A percentile compares a stretch with the other conserved stretches of the same genome.
These are phyloP conservation scores for Colletotrichum sublineola DNA, from an alignment of 2,329 filamentous ascomycete genomes.

Conservation along the genomic window DNA sequence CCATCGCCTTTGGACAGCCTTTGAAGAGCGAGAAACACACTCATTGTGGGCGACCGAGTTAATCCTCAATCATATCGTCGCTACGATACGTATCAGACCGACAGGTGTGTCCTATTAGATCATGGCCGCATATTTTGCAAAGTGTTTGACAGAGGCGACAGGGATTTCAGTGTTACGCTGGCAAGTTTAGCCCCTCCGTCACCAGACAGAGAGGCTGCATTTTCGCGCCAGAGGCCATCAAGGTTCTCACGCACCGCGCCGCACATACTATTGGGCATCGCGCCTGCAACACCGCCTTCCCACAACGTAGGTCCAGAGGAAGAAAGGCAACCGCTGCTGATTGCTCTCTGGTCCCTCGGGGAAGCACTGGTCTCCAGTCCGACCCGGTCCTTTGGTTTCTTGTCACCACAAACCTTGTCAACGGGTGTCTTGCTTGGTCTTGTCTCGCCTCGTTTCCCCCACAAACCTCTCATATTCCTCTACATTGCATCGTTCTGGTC, in stretches of 20 bases:
- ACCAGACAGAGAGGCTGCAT: conserved; percentile 38
- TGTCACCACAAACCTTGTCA: conserved; percentile 21
- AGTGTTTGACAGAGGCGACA: conserved; percentile 34
- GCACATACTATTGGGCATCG: conserved; percentile 23
- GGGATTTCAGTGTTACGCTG: conserved; percentile 39
- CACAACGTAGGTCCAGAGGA: conserved; percentile 17
- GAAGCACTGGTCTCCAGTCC: conserved; percentile 13
- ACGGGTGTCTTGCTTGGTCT: conserved; percentile 22
- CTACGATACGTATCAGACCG: not conserved
- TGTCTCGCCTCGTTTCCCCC: conserved; percentile 9
- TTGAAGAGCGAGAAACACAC: not conserved
- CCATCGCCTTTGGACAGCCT: not conserved
- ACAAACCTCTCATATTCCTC: conserved; percentile 16
- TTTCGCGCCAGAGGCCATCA: conserved; percentile 41
- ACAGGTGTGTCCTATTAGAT: conserved; percentile 31
- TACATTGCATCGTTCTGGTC: conserved; percentile 6
- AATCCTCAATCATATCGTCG: conserved; percentile 14
- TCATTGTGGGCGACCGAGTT: conserved; percentile 7
- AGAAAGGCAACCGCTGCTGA: conserved; percentile 2
- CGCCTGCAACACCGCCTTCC: conserved; percentile 37
- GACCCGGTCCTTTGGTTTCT: conserved; percentile 1
- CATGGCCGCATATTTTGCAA: conserved; percentile 18
- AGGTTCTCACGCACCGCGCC: conserved; percentile 38
- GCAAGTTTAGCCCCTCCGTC: conserved; percentile 39
- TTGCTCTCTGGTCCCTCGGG: conserved; percentile 19